Conservation (phyloP, 2,329 filamentous ascomycete species). For the Paraphaeosphaeria minitans region DNA sequence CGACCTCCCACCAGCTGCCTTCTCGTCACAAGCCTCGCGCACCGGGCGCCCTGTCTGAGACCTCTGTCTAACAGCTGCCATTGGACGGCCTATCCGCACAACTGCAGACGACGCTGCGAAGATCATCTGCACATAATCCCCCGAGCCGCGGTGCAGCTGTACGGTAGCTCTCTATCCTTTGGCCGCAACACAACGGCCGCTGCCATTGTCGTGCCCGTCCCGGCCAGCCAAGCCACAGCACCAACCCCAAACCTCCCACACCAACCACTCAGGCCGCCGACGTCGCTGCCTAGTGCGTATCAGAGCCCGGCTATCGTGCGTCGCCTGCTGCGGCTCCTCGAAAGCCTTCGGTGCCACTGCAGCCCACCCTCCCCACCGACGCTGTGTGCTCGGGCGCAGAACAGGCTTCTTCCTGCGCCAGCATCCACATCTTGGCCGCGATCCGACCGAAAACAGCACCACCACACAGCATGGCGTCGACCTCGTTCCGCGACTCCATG, state of each 20-base stretch:
- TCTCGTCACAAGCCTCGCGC: slow-evolving; percentile 46
- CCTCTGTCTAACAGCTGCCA: slow-evolving; percentile 44
- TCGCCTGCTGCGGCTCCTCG: slow-evolving; percentile 46
- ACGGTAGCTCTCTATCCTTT: slow-evolving; percentile 29
- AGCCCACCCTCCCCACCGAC: slow-evolving; percentile 12
- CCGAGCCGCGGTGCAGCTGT: slow-evolving; percentile 44
- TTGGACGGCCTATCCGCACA: slow-evolving; percentile 34
- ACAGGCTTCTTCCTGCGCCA: slow-evolving; percentile 20
- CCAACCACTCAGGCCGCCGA: slow-evolving; percentile 19
- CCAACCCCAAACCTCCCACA: slow-evolving; percentile 14
- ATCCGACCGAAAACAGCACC: slow-evolving; percentile 4
- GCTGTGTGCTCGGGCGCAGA: slow-evolving; percentile 20
- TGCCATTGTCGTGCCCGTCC: slow-evolving; percentile 21
- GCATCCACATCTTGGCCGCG: slow-evolving; percentile 16
- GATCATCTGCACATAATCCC: slow-evolving; percentile 62
- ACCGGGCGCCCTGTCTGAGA: slow-evolving; percentile 40
- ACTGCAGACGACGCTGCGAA: slow-evolving; percentile 36
- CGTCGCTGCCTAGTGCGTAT: slow-evolving; percentile 22
- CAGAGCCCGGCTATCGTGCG: slow-evolving; percentile 35
- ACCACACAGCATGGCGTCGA: slow-evolving; percentile 71
- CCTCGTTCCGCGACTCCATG: slow-evolving; percentile 91
- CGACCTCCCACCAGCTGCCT: slow-evolving; percentile 22
- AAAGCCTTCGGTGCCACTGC: slow-evolving; percentile 34
- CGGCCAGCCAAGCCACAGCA: slow-evolving; percentile 22
- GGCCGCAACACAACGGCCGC: slow-evolving; percentile 19